Conservation (phyloP, 2,329 filamentous ascomycete genomes). For the Clarireedia sp. region DNA sequence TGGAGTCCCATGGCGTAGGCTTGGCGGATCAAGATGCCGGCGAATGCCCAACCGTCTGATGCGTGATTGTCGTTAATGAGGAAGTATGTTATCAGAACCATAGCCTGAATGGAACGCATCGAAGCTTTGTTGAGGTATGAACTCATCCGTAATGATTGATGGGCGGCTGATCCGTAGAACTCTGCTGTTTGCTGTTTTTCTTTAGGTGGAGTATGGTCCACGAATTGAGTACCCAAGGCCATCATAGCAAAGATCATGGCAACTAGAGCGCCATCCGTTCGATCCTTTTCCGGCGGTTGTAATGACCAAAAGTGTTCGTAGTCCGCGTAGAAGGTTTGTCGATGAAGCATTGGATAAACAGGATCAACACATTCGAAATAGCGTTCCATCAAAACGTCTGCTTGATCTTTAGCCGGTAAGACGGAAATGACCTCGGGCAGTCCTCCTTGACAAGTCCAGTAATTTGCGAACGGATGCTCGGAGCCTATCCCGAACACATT, state of each 20-base stretch:
- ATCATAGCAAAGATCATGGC: conserved; percentile 71
- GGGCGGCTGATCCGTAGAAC: conserved; percentile 72
- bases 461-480: conserved; percentile 74
- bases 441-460: conserved; percentile 74
- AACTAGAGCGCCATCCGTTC: conserved; percentile 59
- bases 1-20: conserved; percentile 77
- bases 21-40: conserved; percentile 67
- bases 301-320: conserved; percentile 73
- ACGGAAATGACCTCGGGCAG: conserved; percentile 68
- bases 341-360: conserved; percentile 73
- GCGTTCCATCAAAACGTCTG: conserved; percentile 57
- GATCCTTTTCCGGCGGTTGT: conserved; percentile 46
- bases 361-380: conserved; percentile 70
- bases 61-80: conserved; percentile 82
- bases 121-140: conserved; percentile 71
- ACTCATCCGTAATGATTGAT: conserved; percentile 67
- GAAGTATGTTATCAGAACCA: conserved; percentile 78
- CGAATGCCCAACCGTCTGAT: conserved; percentile 76
- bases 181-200: conserved; percentile 70
- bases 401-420: conserved; percentile 66
- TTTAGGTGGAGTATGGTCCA: conserved; percentile 42
- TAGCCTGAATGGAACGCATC: conserved; percentile 65
- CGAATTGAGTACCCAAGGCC: conserved; percentile 71
- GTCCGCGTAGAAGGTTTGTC: conserved; percentile 67
- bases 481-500: conserved; percentile 76